Evolutionary conservation across 2,329 filamentous ascomycete genomes (phyloP).

Genomic region (Cercospora sesami): DNA sequence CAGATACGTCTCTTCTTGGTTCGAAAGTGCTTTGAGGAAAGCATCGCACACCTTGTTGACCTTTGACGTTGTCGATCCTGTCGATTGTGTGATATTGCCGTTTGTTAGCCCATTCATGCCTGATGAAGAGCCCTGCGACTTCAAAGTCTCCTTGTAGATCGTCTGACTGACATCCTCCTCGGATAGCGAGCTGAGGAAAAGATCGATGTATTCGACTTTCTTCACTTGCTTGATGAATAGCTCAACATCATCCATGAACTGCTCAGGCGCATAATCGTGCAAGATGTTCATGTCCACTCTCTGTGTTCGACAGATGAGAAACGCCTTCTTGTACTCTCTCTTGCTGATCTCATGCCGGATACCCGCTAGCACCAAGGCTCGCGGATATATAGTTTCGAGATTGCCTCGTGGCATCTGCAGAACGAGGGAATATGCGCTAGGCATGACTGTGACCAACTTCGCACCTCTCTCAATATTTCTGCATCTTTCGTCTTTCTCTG

Average conservation of each 20-base stretch:
- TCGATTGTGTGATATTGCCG: conserved; percentile 10
- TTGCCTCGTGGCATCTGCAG: conserved; percentile 97
- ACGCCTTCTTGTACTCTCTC: conserved; percentile 80
- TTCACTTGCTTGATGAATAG: conserved; percentile 82
- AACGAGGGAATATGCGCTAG: conserved; percentile 79
- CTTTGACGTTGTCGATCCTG: conserved; percentile 54
- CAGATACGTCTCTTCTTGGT: conserved; percentile 64
- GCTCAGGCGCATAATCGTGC: conserved; percentile 84
- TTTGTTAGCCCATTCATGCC: conserved; percentile 18
- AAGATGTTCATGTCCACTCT: conserved; percentile 97
- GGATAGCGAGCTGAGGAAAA: conserved; percentile 63
- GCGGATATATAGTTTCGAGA: conserved; percentile 88
- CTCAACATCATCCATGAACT: conserved; percentile 75
- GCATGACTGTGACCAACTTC: conserved; percentile 82
- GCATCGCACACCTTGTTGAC: conserved; percentile 87
- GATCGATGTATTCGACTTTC: conserved; percentile 78
- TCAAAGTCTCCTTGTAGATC: conserved; percentile 86
- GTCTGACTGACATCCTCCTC: conserved; percentile 92
- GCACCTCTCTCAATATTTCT: conserved; percentile 88
- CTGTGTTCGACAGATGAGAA: conserved; percentile 84
- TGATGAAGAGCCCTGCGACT: conserved; percentile 39
- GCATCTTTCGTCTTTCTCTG: conserved; percentile 88
- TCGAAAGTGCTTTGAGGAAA: conserved; percentile 67
- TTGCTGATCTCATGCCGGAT: conserved; percentile 78
- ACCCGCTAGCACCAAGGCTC: conserved; percentile 87